phyloP scores from a whole-genome alignment of 2,329 filamentous ascomycete species.

The Fusarium fracticaudum region DNA sequence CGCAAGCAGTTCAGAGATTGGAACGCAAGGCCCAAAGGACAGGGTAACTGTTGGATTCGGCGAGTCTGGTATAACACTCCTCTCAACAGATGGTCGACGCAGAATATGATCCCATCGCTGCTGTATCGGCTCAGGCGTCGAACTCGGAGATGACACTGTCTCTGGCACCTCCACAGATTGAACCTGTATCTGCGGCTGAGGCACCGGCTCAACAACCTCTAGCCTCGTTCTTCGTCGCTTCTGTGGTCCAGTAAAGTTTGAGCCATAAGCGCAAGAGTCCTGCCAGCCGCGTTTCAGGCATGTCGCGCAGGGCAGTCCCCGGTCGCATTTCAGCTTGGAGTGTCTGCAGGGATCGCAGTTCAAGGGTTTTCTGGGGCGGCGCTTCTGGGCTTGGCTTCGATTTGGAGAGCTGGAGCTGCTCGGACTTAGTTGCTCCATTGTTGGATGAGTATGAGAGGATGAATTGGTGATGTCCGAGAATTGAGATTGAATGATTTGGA shows the following conservation, averaged over 20 bases:
- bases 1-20: neutral
- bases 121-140: constrained; percentile 1
- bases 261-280: neutral
- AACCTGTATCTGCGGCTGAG: neutral
- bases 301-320: constrained; percentile 5
- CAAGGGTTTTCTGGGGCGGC: constrained; percentile 10
- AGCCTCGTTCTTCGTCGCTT: accelerated
- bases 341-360: constrained; percentile 19
- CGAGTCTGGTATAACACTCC: neutral
- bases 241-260: neutral
- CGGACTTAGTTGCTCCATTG: neutral
- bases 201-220: neutral
- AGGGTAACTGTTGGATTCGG: neutral
- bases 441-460: neutral
- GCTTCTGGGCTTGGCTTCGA: neutral
- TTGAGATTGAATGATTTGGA: neutral
- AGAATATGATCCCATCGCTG: constrained; percentile 11
- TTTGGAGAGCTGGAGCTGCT: neutral
- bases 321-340: constrained; percentile 19
- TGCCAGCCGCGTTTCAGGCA: constrained; percentile 20
- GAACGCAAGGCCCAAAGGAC: neutral
- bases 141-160: neutral
- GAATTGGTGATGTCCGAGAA: neutral
- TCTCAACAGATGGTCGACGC: neutral
- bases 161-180: neutral